phyloP scores from a whole-genome alignment of 2,329 filamentous ascomycete genomes.

The Samsoniella hepiali region DNA sequence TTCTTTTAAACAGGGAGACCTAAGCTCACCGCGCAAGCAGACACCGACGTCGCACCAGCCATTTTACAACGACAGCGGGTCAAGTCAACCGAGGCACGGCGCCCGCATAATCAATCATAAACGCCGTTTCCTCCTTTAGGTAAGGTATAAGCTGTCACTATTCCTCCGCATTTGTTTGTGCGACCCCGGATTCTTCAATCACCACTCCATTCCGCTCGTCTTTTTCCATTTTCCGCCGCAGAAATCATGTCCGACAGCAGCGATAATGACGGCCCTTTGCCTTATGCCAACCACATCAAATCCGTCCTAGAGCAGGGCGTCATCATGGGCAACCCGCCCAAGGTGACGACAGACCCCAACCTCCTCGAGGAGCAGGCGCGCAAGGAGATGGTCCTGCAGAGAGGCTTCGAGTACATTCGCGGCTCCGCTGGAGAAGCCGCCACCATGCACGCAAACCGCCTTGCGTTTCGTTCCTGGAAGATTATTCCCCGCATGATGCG shows the following conservation, averaged over 20 bases:
- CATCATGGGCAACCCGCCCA: slow-evolving; percentile 44
- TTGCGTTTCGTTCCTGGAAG: slow-evolving; percentile 52
- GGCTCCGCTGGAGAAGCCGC: slow-evolving; percentile 61
- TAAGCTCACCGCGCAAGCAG: neutral
- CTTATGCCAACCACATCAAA: slow-evolving; percentile 43
- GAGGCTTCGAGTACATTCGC: slow-evolving; percentile 57
- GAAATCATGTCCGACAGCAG: slow-evolving; percentile 22
- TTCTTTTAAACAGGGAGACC: no score
- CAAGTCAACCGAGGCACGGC: slow-evolving; percentile 2
- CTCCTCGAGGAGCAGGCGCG: slow-evolving; percentile 54
- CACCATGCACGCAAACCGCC: slow-evolving; percentile 58
- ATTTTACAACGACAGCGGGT: neutral
- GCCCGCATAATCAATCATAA: neutral
- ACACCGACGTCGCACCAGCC: neutral
- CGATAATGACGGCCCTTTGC: slow-evolving; percentile 21
- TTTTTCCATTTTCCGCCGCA: neutral
- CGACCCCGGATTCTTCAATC: neutral
- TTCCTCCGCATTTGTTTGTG: slow-evolving; percentile 5
- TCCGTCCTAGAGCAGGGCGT: slow-evolving; percentile 53
- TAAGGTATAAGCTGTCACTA: neutral
- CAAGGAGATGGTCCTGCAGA: slow-evolving; percentile 39
- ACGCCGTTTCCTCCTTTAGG: neutral
- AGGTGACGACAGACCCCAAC: slow-evolving; percentile 57
- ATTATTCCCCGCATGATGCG: slow-evolving; percentile 52
- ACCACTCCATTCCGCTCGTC: neutral